A percentile compares a stretch with the other conserved stretches of the same genome.
phyloP scores from a whole-genome alignment of 176 grass and related monocot genomes.

The Bolboschoenus planiculmis region DNA sequence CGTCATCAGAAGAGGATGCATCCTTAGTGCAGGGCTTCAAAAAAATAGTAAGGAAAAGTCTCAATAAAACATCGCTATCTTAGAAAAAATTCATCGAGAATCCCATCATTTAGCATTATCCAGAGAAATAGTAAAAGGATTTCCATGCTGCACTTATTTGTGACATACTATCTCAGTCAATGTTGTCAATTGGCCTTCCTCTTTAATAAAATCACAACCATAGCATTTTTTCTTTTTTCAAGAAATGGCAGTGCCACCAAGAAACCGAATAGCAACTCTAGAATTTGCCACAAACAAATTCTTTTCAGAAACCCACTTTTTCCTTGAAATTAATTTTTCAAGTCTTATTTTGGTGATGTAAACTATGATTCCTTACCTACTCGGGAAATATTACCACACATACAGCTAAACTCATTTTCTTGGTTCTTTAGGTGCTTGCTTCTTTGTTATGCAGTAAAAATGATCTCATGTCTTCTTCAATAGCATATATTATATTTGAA shows the following conservation, averaged over 20 bases:
- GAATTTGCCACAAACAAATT: neutral
- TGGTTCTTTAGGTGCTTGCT: constrained; percentile 21
- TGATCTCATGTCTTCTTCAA: neutral
- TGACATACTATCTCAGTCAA: neutral
- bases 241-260: neutral
- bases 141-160: neutral
- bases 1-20: constrained; percentile 52
- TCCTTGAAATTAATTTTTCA: neutral
- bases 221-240: neutral
- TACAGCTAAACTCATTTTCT: neutral
- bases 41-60: neutral
- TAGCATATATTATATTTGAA: neutral
- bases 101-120: neutral
- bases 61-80: constrained; percentile 27
- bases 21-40: constrained; percentile 50
- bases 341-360: no score
- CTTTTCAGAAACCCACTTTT: neutral
- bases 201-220: neutral
- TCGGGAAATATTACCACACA: constrained; percentile 23
- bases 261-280: neutral
- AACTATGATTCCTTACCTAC: neutral
- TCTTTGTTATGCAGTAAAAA: neutral
- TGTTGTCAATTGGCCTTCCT: neutral
- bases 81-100: neutral
- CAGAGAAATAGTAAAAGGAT: neutral